A percentile compares a stretch with the other conserved stretches of the same genome.
phyloP scores from a whole-genome alignment of 1,284 basidiomycete genomes.

The Limonomyces culmigenus region DNA sequence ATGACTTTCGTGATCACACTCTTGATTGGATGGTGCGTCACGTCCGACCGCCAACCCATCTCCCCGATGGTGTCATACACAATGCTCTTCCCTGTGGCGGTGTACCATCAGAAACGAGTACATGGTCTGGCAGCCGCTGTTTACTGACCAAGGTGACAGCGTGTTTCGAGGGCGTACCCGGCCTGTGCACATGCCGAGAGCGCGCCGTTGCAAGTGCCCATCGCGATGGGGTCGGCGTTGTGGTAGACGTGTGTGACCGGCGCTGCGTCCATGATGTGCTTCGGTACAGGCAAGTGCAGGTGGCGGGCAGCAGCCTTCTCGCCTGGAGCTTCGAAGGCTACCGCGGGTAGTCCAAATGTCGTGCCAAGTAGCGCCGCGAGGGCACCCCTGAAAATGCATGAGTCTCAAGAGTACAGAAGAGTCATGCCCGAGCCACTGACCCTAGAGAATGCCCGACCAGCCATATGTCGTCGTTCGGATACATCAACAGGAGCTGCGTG shows the following conservation, averaged over 20 bases:
- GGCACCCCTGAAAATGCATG: conserved; percentile 74
- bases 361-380: conserved; percentile 75
- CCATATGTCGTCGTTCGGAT: conserved; percentile 83
- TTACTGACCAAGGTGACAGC: conserved; percentile 74
- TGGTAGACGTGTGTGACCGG: conserved; percentile 74
- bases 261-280: conserved; percentile 38
- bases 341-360: conserved; percentile 85
- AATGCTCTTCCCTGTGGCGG: conserved; percentile 72
- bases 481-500: conserved; percentile 67
- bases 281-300: conserved; percentile 65
- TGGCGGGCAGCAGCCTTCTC: conserved; percentile 75
- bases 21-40: conserved; percentile 67
- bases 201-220: conserved; percentile 70
- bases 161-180: conserved; percentile 67
- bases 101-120: too few relatives aligned
- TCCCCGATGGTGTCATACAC: conserved; percentile 80
- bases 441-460: conserved; percentile 82
- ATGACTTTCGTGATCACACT: conserved; percentile 63
- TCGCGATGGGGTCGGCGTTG: conserved; percentile 74
- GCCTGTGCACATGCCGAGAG: conserved; percentile 54
- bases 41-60: conserved; percentile 66
- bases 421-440: conserved; percentile 72
- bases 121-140: conserved; percentile 67
- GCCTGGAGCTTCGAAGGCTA: conserved; percentile 86
- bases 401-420: conserved; percentile 72